phyloP scores from a whole-genome alignment of 1,284 basidiomycete species.

The Ustilago shanxiensis region DNA sequence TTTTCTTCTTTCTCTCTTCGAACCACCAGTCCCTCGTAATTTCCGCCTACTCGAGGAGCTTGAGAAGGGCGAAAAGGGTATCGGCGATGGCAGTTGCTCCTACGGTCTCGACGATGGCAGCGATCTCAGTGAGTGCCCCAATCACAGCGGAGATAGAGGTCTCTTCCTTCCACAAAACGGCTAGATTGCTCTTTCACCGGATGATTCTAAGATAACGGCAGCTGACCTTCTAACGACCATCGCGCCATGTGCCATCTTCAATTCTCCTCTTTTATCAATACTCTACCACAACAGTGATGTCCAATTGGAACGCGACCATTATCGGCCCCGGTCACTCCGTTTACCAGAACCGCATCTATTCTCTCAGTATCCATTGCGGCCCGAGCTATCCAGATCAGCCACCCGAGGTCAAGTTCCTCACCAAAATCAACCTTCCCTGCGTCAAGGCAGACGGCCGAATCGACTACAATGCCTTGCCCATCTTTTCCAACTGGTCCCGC shows the following conservation, averaged over 20 bases:
- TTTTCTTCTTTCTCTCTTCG: neutral
- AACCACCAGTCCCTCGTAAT: conserved; percentile 87
- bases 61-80: conserved; percentile 99
- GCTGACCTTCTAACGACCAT: neutral
- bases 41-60: conserved; percentile 91
- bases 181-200: too few species aligned
- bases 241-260: neutral
- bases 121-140: conserved; percentile 62
- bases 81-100: conserved; percentile 96
- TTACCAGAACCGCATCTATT: conserved; percentile 98
- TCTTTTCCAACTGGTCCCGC: conserved; percentile 64
- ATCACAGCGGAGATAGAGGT: neutral
- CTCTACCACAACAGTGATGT: conserved; percentile 75
- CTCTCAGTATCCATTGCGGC: conserved; percentile 89
- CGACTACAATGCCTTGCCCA: conserved; percentile 56
- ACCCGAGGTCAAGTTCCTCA: conserved; percentile 86
- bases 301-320: conserved; percentile 98
- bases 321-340: conserved; percentile 94
- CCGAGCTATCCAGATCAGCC: conserved; percentile 83
- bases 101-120: conserved; percentile 76
- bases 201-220: neutral
- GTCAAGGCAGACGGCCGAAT: conserved; percentile 80
- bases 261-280: neutral
- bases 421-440: conserved; percentile 94
- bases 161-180: neutral